phyloP scores from a whole-genome alignment of 805 yeast genomes.

The Komagataella populi region DNA sequence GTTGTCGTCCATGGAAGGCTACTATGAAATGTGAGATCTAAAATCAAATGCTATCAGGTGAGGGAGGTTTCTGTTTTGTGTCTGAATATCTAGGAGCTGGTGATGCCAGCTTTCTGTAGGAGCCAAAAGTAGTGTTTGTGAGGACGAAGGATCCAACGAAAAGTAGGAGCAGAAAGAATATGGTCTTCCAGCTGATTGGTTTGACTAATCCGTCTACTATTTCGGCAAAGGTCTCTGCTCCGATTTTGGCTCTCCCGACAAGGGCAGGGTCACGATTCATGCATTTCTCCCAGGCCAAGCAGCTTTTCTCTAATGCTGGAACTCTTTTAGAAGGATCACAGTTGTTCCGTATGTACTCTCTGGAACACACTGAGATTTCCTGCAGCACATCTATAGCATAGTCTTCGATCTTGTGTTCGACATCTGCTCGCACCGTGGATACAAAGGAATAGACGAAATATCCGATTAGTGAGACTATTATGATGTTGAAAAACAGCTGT shows the following conservation, averaged over 20 bases:
- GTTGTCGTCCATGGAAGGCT: not conserved
- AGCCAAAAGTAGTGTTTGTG: slow-evolving; percentile 37
- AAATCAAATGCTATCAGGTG: slow-evolving; percentile 2
- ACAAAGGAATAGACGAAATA: slow-evolving; percentile 39
- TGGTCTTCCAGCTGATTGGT: slow-evolving; percentile 59
- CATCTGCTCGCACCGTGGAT: slow-evolving; percentile 46
- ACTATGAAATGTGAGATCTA: not conserved
- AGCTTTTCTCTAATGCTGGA: slow-evolving; percentile 60
- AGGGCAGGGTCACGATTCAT: slow-evolving; percentile 64
- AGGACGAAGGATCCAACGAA: slow-evolving; percentile 37
- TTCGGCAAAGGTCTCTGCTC: slow-evolving; percentile 77
- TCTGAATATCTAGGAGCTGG: slow-evolving; percentile 1
- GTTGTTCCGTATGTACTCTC: slow-evolving; percentile 57
- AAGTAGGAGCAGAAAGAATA: slow-evolving; percentile 30
- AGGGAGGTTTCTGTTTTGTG: slow-evolving; percentile 6
- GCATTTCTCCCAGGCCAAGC: slow-evolving; percentile 69
- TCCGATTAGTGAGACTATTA: slow-evolving; percentile 34
- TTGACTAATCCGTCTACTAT: slow-evolving; percentile 64
- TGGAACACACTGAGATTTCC: slow-evolving; percentile 55
- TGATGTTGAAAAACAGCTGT: slow-evolving; percentile 45
- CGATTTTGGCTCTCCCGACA: slow-evolving; percentile 50
- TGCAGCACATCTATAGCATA: slow-evolving; percentile 45
- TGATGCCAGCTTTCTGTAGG: slow-evolving; percentile 4
- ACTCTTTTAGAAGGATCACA: slow-evolving; percentile 54
- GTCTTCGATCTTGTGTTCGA: slow-evolving; percentile 52